A percentile compares a stretch with the other conserved stretches of the same genome.
Conservation (phyloP, 129 eudicot species). For the Flaveria linearis region DNA sequence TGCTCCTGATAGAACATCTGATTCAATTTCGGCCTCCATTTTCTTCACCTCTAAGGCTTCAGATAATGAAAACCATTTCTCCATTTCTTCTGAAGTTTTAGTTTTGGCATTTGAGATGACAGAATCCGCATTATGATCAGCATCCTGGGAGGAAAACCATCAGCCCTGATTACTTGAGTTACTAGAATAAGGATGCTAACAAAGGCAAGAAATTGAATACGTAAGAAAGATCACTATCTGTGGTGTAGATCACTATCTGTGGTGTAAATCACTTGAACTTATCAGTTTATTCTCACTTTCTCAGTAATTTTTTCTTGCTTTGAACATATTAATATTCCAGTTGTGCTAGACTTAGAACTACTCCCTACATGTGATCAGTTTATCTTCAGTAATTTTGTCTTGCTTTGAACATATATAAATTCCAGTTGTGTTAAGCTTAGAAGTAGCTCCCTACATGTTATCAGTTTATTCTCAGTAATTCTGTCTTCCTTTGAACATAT, state of each 20-base stretch:
- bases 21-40: slow-evolving; percentile 60
- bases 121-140: slow-evolving; percentile 57
- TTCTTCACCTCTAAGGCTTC: slow-evolving; percentile 64
- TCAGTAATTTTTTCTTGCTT: not conserved
- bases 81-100: slow-evolving; percentile 53
- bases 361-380: slow-evolving; percentile 20
- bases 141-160: slow-evolving; percentile 49
- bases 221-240: not conserved
- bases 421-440: not conserved
- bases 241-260: not conserved
- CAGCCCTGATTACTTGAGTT: slow-evolving; percentile 13
- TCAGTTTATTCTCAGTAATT: too few relatives aligned
- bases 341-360: not conserved
- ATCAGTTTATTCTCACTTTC: not conserved
- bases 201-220: slow-evolving; percentile 1
- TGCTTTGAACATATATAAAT: slow-evolving; percentile 1
- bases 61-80: slow-evolving; percentile 47
- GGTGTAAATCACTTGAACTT: not conserved
- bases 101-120: slow-evolving; percentile 53
- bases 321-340: not conserved
- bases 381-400: slow-evolving; percentile 3
- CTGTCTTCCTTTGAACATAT: not conserved
- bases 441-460: too few relatives aligned
- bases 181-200: slow-evolving; percentile 11
- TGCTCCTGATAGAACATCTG: slow-evolving; percentile 53